phyloP scores from a whole-genome alignment of 2,329 filamentous ascomycete species.

The Aciculosporium take region DNA sequence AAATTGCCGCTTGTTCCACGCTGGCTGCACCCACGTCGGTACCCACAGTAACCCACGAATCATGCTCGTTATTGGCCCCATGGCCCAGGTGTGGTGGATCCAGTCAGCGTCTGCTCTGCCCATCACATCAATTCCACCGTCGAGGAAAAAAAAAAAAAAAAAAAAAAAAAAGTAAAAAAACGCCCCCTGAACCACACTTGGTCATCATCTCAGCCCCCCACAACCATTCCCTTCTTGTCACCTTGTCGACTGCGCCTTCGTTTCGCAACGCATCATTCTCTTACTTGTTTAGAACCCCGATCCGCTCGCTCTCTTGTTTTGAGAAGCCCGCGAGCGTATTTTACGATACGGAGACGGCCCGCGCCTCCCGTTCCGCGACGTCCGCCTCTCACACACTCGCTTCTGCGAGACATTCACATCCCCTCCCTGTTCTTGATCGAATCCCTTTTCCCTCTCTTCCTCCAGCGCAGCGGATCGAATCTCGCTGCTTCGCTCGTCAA shows the following conservation, averaged over 20 bases:
- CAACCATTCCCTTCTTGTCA: background rate
- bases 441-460: background rate
- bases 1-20: no score
- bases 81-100: no score
- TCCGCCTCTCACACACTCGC: background rate
- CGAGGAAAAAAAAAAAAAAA: background rate
- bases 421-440: background rate
- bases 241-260: background rate
- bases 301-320: background rate
- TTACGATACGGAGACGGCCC: background rate
- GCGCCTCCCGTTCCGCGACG: background rate
- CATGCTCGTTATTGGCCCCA: no score
- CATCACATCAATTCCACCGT: background rate
- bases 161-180: background rate
- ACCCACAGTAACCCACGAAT: no score
- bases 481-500: slow-evolving; percentile 15
- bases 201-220: background rate
- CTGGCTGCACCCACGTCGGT: no score
- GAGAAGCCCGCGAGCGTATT: background rate
- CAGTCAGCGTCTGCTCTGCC: no score
- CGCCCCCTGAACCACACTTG: background rate
- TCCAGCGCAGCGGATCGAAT: background rate
- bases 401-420: background rate
- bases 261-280: background rate
- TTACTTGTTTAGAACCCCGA: no score